phyloP scores from a whole-genome alignment of 2,329 filamentous ascomycete species.

The Aspergillus phoenicis region DNA sequence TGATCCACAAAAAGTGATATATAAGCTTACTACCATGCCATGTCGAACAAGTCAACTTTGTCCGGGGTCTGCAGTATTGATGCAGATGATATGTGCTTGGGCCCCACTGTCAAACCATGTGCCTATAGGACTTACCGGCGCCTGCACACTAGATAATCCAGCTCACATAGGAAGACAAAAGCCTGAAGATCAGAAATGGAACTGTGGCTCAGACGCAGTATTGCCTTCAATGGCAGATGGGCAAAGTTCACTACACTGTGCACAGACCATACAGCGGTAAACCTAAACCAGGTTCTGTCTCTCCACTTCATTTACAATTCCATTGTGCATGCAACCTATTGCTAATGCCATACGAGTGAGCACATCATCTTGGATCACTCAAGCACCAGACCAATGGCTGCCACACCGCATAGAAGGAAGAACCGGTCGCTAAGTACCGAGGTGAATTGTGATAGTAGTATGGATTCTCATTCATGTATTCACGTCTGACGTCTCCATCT shows the following conservation, averaged over 20 bases:
- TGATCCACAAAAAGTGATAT: conserved; percentile 18
- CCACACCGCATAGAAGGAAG: conserved; percentile 12
- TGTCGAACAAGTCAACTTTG: conserved; percentile 19
- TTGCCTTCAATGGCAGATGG: conserved; percentile 1
- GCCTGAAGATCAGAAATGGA: conserved; percentile 11
- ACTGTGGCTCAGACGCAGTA: conserved; percentile 1
- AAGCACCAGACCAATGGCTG: not conserved
- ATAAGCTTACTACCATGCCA: conserved; percentile 11
- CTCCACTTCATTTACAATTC: not conserved
- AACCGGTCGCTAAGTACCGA: not conserved
- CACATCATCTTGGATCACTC: not conserved
- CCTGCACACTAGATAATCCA: conserved; percentile 23
- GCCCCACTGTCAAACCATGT: conserved; percentile 17
- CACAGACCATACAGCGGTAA: conserved; percentile 14
- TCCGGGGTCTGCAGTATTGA: conserved; percentile 14
- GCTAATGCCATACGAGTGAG: not conserved
- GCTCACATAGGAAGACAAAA: conserved; percentile 19
- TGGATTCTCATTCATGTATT: not conserved
- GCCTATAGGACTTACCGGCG: conserved; percentile 16
- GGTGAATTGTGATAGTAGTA: not conserved
- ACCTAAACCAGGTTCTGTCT: not conserved
- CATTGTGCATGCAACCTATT: conserved; percentile 2
- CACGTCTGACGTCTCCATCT: not conserved
- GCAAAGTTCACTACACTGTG: conserved; percentile 4
- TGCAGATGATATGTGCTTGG: conserved; percentile 22